Conservation (phyloP, 768 basidiomycete genomes). For the Hebeloma cylindrosporum region DNA sequence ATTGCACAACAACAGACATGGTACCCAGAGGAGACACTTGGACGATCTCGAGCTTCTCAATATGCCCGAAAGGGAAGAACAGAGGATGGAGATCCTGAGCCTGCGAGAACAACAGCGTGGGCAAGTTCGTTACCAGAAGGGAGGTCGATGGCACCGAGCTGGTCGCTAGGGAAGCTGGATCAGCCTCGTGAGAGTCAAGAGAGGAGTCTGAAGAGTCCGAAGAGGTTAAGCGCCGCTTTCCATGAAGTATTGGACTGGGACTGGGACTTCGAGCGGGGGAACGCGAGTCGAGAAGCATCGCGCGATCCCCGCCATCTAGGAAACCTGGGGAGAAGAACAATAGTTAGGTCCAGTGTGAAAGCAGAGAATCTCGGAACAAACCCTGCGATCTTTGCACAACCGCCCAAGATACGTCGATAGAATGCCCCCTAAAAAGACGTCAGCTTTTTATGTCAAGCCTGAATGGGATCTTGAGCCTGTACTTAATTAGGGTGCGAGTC, state of each 20-base stretch:
- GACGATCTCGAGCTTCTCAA: slow-evolving; percentile 60
- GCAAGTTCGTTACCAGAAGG: slow-evolving; percentile 64
- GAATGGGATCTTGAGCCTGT: slow-evolving; percentile 17
- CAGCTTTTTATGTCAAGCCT: slow-evolving; percentile 1
- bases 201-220: slow-evolving; percentile 37
- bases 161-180: slow-evolving; percentile 31
- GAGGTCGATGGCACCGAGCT: slow-evolving; percentile 46
- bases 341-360: not conserved
- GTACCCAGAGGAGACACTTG: slow-evolving; percentile 39
- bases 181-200: slow-evolving; percentile 30
- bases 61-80: slow-evolving; percentile 68
- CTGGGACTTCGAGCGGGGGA: slow-evolving; percentile 33
- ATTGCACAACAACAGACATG: slow-evolving; percentile 65
- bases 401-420: slow-evolving; percentile 83
- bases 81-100: slow-evolving; percentile 69
- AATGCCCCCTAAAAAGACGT: slow-evolving; percentile 54
- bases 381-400: slow-evolving; percentile 87
- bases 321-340: slow-evolving; percentile 50
- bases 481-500: slow-evolving; percentile 73
- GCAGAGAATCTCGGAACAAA: slow-evolving; percentile 22
- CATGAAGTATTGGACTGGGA: slow-evolving; percentile 23
- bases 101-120: slow-evolving; percentile 66
- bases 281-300: slow-evolving; percentile 56
- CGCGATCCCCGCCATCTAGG: slow-evolving; percentile 79
- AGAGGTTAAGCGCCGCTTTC: slow-evolving; percentile 24